Evolutionary conservation across 2,329 filamentous ascomycete species (phyloP).

Genomic region (Orbilia blumenaviensis): DNA sequence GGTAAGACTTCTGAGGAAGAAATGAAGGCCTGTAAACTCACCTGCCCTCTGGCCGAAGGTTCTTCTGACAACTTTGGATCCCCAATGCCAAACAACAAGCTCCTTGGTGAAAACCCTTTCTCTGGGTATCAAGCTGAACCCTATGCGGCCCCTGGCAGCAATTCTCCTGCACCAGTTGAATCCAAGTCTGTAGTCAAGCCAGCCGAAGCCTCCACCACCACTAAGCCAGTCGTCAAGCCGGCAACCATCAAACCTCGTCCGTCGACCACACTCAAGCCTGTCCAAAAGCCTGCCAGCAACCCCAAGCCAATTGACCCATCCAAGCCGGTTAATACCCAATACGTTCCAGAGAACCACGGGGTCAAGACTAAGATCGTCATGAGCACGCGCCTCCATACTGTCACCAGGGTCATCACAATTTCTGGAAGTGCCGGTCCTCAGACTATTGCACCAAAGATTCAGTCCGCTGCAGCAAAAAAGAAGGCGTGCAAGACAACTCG

Average conservation of each 20-base stretch:
- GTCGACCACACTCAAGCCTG: constrained; percentile 1
- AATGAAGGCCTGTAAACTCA: constrained; percentile 52
- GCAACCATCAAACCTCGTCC: neutral
- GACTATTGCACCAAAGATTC: neutral
- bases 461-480: neutral
- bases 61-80: constrained; percentile 15
- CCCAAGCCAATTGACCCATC: neutral
- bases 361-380: constrained; percentile 9
- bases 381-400: constrained; percentile 16
- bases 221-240: neutral
- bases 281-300: neutral
- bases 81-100: constrained; percentile 45
- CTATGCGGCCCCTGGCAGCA: constrained; percentile 29
- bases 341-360: neutral
- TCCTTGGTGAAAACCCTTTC: constrained; percentile 46
- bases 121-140: constrained; percentile 26
- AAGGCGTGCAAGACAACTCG: constrained; percentile 26
- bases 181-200: neutral
- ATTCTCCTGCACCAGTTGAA: constrained; percentile 4
- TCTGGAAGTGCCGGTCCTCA: neutral
- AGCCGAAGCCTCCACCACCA: neutral
- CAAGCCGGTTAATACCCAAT: neutral
- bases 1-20: constrained; percentile 42
- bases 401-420: constrained; percentile 15
- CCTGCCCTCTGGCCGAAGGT: constrained; percentile 40